Evolutionary conservation across 2,329 filamentous ascomycete species (phyloP), one percentile per base, ranked within the genome.

Genomic region (Scedosporium boydii): DNA sequence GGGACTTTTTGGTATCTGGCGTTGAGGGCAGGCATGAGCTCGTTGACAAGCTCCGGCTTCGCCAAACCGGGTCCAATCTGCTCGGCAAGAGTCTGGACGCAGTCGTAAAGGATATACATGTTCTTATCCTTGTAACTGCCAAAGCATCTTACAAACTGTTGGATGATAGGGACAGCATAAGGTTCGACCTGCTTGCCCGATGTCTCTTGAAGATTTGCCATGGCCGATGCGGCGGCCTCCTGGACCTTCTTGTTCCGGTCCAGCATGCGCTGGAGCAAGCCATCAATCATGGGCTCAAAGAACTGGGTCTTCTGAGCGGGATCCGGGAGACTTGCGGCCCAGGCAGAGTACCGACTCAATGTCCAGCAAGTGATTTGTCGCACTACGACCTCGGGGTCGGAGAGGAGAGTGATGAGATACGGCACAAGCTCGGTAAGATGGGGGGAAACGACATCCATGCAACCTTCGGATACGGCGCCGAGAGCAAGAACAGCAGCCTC

Each of bases 301-400:
- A 86, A 97, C 63, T 86, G 83, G 60, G 87, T 83, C 70, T 88
- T 88, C 66, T 92, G 84, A 18, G 78, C 77, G 16, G 81, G 82
- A 59, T 88, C 85, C 26, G 83, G 77, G 23, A 97, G 82, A 65
- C 87, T 85, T 4, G 92, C 89, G 9, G 93, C 93, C 95, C 95
- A 99, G 55, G 87, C 81, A 4, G 95, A 96, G 75, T 97, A 99
- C 56, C 95, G 85, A 18, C 93, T 93, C 23, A 99, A 83, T 5
- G 95, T 96, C 95, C 95, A 99, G 75, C 95, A 99, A 26, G 93
- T 98, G 67, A 99, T 99, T 72, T 96, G 91, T 65, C 95, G 85
- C 44, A 99, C 93, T 14, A 98, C 89, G 14, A 95, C 91, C 74
- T 97, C 92, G 1, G 83, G 72, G 70, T 99, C 95, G 63, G 89